phyloP scores from a whole-genome alignment of 179 eudicot genomes.

The Camellia oleifera region DNA sequence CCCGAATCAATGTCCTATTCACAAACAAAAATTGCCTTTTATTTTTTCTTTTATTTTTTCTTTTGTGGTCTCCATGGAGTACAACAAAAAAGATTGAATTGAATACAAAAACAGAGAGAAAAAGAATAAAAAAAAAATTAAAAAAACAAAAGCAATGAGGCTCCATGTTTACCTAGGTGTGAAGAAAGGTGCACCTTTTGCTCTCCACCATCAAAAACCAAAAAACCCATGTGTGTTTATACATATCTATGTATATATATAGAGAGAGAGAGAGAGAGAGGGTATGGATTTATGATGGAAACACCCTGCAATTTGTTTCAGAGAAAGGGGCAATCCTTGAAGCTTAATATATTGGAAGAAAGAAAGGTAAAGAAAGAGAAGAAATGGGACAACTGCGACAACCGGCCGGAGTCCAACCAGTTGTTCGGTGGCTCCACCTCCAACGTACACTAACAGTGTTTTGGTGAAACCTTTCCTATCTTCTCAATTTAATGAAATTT shows the following conservation, averaged over 20 bases:
- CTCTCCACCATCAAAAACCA: conserved; percentile 19
- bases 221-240: not conserved
- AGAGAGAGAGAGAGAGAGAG: not conserved
- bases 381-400: not conserved
- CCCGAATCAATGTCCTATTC: conserved; percentile 10
- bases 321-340: conserved; percentile 9
- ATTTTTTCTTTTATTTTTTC: not conserved
- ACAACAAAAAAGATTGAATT: conserved; percentile 11
- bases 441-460: too few relatives aligned
- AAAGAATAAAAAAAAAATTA: not conserved
- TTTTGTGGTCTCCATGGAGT: conserved; percentile 2
- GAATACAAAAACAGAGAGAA: not conserved
- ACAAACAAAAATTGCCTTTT: not conserved
- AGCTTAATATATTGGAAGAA: conserved; percentile 13
- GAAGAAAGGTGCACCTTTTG: conserved; percentile 27
- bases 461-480: too few relatives aligned
- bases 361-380: conserved; percentile 16
- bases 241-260: not conserved
- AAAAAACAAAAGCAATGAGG: not conserved
- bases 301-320: conserved; percentile 16
- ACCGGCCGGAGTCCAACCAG: too few relatives aligned
- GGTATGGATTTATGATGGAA: conserved; percentile 13
- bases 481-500: too few relatives aligned
- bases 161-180: conserved; percentile 22
- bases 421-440: too few relatives aligned